phyloP scores from a whole-genome alignment of 768 basidiomycete genomes.

The Pisolithus microcarpus region DNA sequence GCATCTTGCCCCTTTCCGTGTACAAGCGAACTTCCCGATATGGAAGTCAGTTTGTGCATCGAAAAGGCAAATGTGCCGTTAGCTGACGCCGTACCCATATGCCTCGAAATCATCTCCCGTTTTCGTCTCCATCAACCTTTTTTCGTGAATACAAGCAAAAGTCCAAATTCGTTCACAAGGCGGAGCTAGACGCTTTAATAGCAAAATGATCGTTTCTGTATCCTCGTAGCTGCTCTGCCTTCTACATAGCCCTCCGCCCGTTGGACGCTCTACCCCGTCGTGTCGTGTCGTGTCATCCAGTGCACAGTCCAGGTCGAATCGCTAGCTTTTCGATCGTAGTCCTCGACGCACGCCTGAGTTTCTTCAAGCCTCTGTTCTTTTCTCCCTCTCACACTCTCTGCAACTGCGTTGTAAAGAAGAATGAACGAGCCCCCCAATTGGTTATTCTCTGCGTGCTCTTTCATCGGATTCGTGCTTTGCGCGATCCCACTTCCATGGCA shows the following conservation, averaged over 20 bases:
- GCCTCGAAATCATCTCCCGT: too few species aligned
- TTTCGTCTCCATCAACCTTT: background rate
- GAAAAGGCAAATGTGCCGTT: conserved; percentile 15
- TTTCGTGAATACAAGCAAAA: conserved; percentile 19
- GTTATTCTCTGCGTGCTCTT: conserved; percentile 44
- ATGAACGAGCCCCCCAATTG: conserved; percentile 15
- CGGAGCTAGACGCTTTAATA: conserved; percentile 19
- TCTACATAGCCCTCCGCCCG: background rate
- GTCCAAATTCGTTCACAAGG: conserved; percentile 23
- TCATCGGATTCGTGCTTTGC: conserved; percentile 50
- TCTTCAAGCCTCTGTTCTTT: too few species aligned
- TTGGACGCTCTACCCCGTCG: background rate
- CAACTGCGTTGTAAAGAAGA: conserved; percentile 25
- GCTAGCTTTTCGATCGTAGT: conserved; percentile 3
- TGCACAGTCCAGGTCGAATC: background rate
- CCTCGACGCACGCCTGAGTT: conserved; percentile 5
- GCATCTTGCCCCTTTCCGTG: conserved; percentile 10
- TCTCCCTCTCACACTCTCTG: conserved; percentile 3
- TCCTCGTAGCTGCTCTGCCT: background rate
- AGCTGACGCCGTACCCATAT: too few species aligned
- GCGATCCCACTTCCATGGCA: conserved; percentile 65
- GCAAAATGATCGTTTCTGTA: background rate
- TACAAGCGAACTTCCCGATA: conserved; percentile 19
- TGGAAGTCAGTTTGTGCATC: conserved; percentile 18
- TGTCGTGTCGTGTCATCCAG: background rate